Evolutionary conservation across 2,329 filamentous ascomycete genomes (phyloP), one percentile per base, ranked within the genome.

Genomic region (Cryphonectria japonica): DNA sequence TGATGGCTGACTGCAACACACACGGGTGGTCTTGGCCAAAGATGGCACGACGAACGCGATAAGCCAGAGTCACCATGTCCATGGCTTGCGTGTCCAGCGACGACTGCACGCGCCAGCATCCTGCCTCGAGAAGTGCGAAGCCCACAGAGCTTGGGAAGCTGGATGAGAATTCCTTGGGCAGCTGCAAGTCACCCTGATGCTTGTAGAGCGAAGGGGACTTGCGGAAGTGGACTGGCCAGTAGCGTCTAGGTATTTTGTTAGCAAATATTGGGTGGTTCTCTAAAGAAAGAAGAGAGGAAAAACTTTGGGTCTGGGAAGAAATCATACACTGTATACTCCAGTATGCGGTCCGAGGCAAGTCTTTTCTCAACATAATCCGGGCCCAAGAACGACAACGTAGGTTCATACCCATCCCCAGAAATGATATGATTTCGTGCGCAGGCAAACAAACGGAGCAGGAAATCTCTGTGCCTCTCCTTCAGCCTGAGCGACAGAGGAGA

Each of bases 211-310:
- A 43, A 32, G 63, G 63, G 14, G 63, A 66, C 46, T 66, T 66
- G 2, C 46, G 63, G 43, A 66, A 66, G 22, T 66, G 63, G 46
- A 66, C 46, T 3, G 63, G 41, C 63, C 63, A 66, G 63, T 66
- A 66, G 63, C 63, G 63, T 62, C 60, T 62, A 62, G 19, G 60
- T 2, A 62, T 26, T 1, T 13, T 19, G 7, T 62, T 26, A 62
- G 34, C 34, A 62, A 37, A 13, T 1, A 61, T 19, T 61, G 11
- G 16, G 16, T 3, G 26, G 29, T 3, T 57, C 37, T 32, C 1
- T 3, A n/a, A 7, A 16, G 39, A 4, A 26, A 26, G 26, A 26
- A 26, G 26, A 26, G 26, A 26, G 26, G 26, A 26, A 26, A 26
- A 26, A 26, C 26, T 8, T 9, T 13, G 13, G 5, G n/a, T 4